Evolutionary conservation across 495 filamentous ascomycete species (phyloP), one percentile per base, ranked within the genome.

Genomic region (Xylaria sp.): DNA sequence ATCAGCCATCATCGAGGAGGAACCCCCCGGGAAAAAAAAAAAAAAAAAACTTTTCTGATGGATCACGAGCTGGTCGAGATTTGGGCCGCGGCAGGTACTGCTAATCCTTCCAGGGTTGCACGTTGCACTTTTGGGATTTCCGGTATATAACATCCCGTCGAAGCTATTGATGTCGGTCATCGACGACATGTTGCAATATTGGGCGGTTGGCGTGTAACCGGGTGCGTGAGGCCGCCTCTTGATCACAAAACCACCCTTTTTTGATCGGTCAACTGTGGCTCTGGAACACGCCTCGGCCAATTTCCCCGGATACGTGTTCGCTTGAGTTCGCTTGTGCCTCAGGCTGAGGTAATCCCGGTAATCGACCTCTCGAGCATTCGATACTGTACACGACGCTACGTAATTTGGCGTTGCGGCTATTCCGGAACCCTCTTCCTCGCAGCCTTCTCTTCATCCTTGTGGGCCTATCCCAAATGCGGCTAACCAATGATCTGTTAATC

Each of bases 371-470:
- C 9, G 9, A 15, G 29, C 33, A 40, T 29, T 52, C 48, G 4
- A 26, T 40, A 55, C 48, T 67, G 37, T 59, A 43, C 64, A 15
- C 37, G 15, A 31, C 21, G 17, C 29, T 15, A 44, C 14, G 35
- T 21, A 57, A 44, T 40, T 41, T 61, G 24, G 37, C 31, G 41
- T 62, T 29, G 57, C 67, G 67, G 67, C 55, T 35, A 1, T 52
- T 61, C 67, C 67, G 67, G 57, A 69, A 61, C 14, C 33, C 29
- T 12, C 67, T 52, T 61, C 67, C 33, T 59, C 57, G 17, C 67
- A 69, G 52, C 67, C 24, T 41, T 41, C 33, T 14, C n/a, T n/a
- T n/a, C 33, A 31, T 15, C 66, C 50, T 40, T 59, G 50, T 68
- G 52, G 3, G 29, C 35, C 35, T 31, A 21, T 33, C 46, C 14